Evolutionary conservation across 768 basidiomycete genomes (phyloP).

Genomic region (Lactarius sp.): DNA sequence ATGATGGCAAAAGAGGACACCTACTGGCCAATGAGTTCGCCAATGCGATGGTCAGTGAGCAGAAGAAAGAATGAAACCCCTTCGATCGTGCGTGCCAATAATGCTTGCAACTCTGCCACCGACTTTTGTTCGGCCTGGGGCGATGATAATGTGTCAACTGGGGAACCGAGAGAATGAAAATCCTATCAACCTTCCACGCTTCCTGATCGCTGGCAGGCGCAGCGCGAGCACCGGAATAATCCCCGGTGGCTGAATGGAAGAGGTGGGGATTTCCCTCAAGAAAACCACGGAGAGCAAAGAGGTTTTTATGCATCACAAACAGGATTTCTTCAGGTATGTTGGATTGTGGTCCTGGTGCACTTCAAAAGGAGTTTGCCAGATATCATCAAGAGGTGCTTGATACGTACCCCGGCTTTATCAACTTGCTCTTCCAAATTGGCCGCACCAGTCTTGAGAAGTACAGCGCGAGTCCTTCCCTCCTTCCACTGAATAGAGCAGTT

Average conservation of each 20-base stretch:
- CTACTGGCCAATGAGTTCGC: slow-evolving; percentile 78
- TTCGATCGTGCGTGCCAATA: slow-evolving; percentile 85
- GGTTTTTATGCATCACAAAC: slow-evolving; percentile 71
- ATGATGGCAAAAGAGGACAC: slow-evolving; percentile 28
- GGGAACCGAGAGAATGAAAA: neutral
- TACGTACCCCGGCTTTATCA: slow-evolving; percentile 60
- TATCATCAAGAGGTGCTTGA: neutral
- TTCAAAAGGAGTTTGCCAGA: slow-evolving; percentile 11
- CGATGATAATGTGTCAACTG: slow-evolving; percentile 21
- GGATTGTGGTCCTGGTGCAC: slow-evolving; percentile 16
- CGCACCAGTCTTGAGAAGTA: slow-evolving; percentile 83
- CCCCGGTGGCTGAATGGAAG: slow-evolving; percentile 77
- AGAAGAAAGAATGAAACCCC: slow-evolving; percentile 91
- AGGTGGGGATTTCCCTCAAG: slow-evolving; percentile 78
- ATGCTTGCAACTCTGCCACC: slow-evolving; percentile 65
- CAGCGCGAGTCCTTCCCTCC: slow-evolving; percentile 82
- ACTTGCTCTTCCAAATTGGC: slow-evolving; percentile 81
- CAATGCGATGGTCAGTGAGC: slow-evolving; percentile 84
- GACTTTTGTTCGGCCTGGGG: slow-evolving; percentile 74
- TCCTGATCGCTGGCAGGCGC: slow-evolving; percentile 68
- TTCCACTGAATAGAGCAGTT: slow-evolving; percentile 75
- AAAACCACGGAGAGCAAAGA: slow-evolving; percentile 71
- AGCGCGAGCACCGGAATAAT: slow-evolving; percentile 51
- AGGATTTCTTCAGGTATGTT: slow-evolving; percentile 59
- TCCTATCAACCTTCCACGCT: slow-evolving; percentile 70